Conservation (phyloP, 495 filamentous ascomycete genomes). For the Physcia stellaris region DNA sequence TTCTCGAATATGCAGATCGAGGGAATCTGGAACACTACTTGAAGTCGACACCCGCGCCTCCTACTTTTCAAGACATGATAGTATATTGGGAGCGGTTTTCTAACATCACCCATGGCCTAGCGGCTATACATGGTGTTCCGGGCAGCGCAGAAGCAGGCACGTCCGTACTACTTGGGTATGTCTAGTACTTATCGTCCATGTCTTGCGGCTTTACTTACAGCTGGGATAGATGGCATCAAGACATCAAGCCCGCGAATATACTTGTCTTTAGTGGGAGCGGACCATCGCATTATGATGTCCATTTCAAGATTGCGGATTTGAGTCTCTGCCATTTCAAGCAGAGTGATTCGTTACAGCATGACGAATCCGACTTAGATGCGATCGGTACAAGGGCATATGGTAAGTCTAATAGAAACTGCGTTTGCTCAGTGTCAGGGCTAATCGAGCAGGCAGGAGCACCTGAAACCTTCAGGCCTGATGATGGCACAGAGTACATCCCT, state of each 20-base stretch:
- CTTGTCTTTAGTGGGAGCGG: slow-evolving; percentile 16
- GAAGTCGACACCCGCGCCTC: slow-evolving; percentile 15
- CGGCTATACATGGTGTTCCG: slow-evolving; percentile 22
- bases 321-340: slow-evolving; percentile 21
- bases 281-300: slow-evolving; percentile 19
- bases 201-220: too few species aligned
- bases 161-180: slow-evolving; percentile 4
- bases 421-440: slow-evolving; percentile 3
- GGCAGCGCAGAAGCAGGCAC: background rate
- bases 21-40: slow-evolving; percentile 31
- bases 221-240: slow-evolving; percentile 26
- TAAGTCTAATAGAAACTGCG: slow-evolving; percentile 7
- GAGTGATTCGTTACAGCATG: slow-evolving; percentile 3
- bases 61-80: slow-evolving; percentile 19
- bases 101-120: slow-evolving; percentile 22
- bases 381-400: slow-evolving; percentile 21
- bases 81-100: slow-evolving; percentile 29
- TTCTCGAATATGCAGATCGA: slow-evolving; percentile 32
- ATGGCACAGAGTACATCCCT: slow-evolving; percentile 6
- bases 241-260: slow-evolving; percentile 28
- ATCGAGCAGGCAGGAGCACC: slow-evolving; percentile 23
- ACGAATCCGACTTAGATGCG: slow-evolving; percentile 17
- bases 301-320: slow-evolving; percentile 28
- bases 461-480: slow-evolving; percentile 21
- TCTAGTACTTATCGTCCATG: too few species aligned